Conservation (phyloP, 805 yeast species). For the Huiozyma sinensis region DNA sequence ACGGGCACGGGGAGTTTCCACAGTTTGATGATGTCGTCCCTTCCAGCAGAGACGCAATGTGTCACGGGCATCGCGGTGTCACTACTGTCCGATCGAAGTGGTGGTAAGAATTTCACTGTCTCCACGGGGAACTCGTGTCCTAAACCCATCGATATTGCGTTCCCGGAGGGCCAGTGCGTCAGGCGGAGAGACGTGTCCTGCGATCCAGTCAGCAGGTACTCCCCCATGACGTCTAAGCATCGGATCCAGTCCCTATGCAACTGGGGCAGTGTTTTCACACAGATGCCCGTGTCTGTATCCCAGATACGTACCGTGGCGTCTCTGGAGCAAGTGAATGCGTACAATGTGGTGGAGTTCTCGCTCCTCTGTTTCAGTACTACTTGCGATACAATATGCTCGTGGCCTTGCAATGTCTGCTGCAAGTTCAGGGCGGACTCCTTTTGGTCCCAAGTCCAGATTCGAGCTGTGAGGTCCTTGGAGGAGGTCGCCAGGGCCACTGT, state of each 20-base stretch:
- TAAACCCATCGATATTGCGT: slow-evolving; percentile 51
- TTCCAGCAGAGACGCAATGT: slow-evolving; percentile 66
- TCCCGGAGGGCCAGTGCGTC: slow-evolving; percentile 55
- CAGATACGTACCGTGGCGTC: slow-evolving; percentile 52
- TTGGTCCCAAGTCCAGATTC: slow-evolving; percentile 33
- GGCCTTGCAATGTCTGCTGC: slow-evolving; percentile 62
- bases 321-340: slow-evolving; percentile 36
- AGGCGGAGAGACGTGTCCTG: slow-evolving; percentile 67
- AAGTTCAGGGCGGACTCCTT: slow-evolving; percentile 36
- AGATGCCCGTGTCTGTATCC: slow-evolving; percentile 61
- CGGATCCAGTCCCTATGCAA: slow-evolving; percentile 91
- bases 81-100: too few species aligned
- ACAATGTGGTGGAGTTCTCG: slow-evolving; percentile 40
- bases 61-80: slow-evolving; percentile 40
- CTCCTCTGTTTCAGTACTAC: slow-evolving; percentile 39
- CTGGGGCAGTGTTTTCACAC: slow-evolving; percentile 44
- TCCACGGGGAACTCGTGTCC: slow-evolving; percentile 86
- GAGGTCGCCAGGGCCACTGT: slow-evolving; percentile 33
- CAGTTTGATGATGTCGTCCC: slow-evolving; percentile 63
- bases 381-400: slow-evolving; percentile 74
- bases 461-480: slow-evolving; percentile 44
- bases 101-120: slow-evolving; percentile 55
- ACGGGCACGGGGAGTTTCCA: slow-evolving; percentile 72
- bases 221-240: slow-evolving; percentile 45
- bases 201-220: slow-evolving; percentile 60